phyloP scores from a whole-genome alignment of 768 basidiomycete genomes.

The Auricularia sp. region DNA sequence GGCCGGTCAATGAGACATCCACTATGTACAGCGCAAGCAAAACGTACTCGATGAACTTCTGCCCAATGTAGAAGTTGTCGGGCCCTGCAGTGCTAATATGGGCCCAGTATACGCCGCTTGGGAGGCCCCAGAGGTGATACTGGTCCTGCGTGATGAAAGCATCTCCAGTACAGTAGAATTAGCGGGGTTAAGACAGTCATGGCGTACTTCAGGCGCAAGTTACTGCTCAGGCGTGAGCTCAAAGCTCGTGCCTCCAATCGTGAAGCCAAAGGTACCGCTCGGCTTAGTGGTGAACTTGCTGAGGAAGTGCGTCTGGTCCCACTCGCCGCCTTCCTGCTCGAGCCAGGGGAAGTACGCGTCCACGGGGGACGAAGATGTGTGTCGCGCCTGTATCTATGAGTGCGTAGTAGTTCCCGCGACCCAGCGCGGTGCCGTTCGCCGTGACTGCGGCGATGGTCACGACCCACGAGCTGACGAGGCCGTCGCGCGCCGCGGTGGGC shows the following conservation, averaged over 20 bases:
- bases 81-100: background rate
- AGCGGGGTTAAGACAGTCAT: background rate
- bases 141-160: background rate
- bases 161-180: background rate
- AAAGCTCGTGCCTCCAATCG: slow-evolving; percentile 4
- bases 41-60: slow-evolving; percentile 4
- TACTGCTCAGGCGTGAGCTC: slow-evolving; percentile 3
- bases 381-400: background rate
- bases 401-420: background rate
- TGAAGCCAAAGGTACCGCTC: background rate
- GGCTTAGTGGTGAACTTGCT: background rate
- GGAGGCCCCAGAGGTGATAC: background rate
- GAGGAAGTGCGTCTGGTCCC: background rate
- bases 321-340: background rate
- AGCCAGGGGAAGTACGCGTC: background rate
- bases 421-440: background rate
- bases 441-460: background rate
- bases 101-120: background rate
- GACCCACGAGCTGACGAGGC: background rate
- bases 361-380: background rate
- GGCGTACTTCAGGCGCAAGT: background rate
- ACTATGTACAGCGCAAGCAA: background rate
- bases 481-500: background rate
- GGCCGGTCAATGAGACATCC: background rate
- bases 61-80: slow-evolving; percentile 3